Base-by-base conservation (phyloP, 2,329 filamentous ascomycete genomes). In the Colletotrichum somersetense region DNA sequence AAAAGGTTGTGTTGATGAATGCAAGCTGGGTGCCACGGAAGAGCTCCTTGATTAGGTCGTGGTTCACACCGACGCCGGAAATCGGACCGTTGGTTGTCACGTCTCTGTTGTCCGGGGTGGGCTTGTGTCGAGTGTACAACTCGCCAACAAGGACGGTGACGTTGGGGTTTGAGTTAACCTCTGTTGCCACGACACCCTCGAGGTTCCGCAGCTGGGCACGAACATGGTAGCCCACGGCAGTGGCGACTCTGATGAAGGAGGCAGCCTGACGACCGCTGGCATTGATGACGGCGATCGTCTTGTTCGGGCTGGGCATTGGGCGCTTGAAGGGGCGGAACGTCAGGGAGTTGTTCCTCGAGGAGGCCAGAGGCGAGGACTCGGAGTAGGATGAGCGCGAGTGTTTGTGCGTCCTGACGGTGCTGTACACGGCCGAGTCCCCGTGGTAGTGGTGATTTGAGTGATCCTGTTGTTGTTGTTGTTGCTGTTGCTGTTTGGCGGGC, bases 1-100 rank as follows among this genome's bases (percentile, higher is more conserved):
- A 97, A 78, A 97, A 97, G 6, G 95, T 97, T 53, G 96, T 99
- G 85, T 99, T 99, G 85, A 98, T 95, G 82, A 98, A 99, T 72
- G 96, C 96, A 63, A 97, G 88, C 77, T 97, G 92, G 30, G 93
- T 92, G 73, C 93, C 94, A 48, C 88, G 85, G 86, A 98, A 98
- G 26, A 98, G 87, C 75, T 92, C 88, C 66, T 89, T 87, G 78
- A 97, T 92, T 75, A 97, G 82, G 1, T 86, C 86, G 76, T 91
- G 87, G 79, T 94, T 94, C 78, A 96, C 89, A 74, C 92, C 89
- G 74, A 90, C 87, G 55, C 88, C 88, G 53, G 85, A 85, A 64
- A 90, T 92, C 78, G 79, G 89, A 74, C 81, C 93, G 85, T 86
- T 92, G 83, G 84, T 87, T 62, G 92, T 93, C 77, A 97, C 92